Conservation (phyloP, 352 stramenopile genomes). For the Phytophthora hibernalis region DNA sequence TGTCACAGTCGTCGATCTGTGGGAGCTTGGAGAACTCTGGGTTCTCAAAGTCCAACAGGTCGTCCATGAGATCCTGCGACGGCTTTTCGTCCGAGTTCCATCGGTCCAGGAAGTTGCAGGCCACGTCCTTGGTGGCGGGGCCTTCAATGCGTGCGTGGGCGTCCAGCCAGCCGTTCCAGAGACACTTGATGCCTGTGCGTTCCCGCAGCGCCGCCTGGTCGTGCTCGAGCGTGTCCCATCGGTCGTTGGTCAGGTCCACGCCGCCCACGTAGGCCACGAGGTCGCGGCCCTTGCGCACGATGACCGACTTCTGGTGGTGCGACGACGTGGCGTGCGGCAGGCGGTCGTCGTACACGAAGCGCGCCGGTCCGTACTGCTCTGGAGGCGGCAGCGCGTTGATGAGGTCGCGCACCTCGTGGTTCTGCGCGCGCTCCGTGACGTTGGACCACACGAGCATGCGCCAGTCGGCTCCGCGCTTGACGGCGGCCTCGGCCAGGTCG, state of each 20-base stretch:
- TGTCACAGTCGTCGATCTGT: slow-evolving; percentile 13
- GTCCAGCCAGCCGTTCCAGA: slow-evolving; percentile 70
- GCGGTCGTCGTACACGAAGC: slow-evolving; percentile 73
- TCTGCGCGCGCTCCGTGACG: slow-evolving; percentile 58
- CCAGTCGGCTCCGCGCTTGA: slow-evolving; percentile 50
- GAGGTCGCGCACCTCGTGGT: slow-evolving; percentile 60
- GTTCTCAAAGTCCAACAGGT: slow-evolving; percentile 64
- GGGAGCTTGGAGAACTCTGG: slow-evolving; percentile 35
- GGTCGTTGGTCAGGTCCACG: slow-evolving; percentile 61
- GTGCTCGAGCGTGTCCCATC: slow-evolving; percentile 69
- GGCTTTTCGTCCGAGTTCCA: slow-evolving; percentile 60
- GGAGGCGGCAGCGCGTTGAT: slow-evolving; percentile 53
- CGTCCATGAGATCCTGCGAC: slow-evolving; percentile 48
- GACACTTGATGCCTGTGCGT: slow-evolving; percentile 42
- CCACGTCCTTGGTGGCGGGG: slow-evolving; percentile 56
- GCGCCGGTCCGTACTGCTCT: slow-evolving; percentile 36
- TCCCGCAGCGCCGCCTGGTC: slow-evolving; percentile 56
- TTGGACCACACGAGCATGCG: slow-evolving; percentile 75
- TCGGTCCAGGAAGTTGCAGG: slow-evolving; percentile 65
- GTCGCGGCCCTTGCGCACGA: slow-evolving; percentile 50
- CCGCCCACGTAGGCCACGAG: slow-evolving; percentile 62
- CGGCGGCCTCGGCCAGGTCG: slow-evolving; percentile 41
- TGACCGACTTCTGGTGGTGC: slow-evolving; percentile 76
- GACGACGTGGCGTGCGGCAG: slow-evolving; percentile 62
- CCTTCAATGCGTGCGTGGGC: slow-evolving; percentile 55